A percentile compares a stretch with the other conserved stretches of the same genome.
phyloP scores from a whole-genome alignment of 164 flowering plant species.

The Magnolia kwangsiensis region DNA sequence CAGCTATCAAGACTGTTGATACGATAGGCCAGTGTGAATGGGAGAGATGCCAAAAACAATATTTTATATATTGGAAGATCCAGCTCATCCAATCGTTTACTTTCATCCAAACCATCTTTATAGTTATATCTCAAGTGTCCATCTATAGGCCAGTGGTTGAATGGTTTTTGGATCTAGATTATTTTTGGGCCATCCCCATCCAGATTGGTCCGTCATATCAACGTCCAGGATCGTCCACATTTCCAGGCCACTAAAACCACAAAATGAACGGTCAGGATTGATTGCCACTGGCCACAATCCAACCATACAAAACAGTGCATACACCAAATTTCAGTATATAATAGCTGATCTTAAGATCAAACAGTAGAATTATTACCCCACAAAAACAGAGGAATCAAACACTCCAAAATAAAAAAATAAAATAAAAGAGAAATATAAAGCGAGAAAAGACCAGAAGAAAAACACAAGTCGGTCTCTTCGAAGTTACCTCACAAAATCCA shows the following conservation, averaged over 20 bases:
- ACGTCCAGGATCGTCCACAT: background rate
- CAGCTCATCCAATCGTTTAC: too few relatives aligned
- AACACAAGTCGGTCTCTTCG: conserved; percentile 1
- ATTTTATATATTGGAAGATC: too few relatives aligned
- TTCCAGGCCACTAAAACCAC: background rate
- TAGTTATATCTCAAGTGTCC: too few relatives aligned
- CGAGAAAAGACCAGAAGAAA: background rate
- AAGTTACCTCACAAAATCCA: background rate
- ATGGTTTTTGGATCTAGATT: background rate
- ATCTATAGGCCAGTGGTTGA: too few relatives aligned
- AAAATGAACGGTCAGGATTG: too few relatives aligned
- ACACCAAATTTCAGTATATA: background rate
- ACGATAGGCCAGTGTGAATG: background rate
- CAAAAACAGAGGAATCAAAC: background rate
- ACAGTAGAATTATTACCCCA: background rate
- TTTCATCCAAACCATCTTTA: too few relatives aligned
- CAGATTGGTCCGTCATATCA: background rate
- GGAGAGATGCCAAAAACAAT: too few relatives aligned
- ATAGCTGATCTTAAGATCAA: background rate
- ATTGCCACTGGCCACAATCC: too few relatives aligned
- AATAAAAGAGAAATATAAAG: background rate
- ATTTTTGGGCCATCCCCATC: background rate
- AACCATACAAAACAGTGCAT: background rate
- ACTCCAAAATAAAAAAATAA: background rate
- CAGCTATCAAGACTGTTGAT: background rate